Evolutionary conservation across 768 basidiomycete genomes (phyloP), one percentile per base, ranked within the genome.

Genomic region (Tulasnella calospora): DNA sequence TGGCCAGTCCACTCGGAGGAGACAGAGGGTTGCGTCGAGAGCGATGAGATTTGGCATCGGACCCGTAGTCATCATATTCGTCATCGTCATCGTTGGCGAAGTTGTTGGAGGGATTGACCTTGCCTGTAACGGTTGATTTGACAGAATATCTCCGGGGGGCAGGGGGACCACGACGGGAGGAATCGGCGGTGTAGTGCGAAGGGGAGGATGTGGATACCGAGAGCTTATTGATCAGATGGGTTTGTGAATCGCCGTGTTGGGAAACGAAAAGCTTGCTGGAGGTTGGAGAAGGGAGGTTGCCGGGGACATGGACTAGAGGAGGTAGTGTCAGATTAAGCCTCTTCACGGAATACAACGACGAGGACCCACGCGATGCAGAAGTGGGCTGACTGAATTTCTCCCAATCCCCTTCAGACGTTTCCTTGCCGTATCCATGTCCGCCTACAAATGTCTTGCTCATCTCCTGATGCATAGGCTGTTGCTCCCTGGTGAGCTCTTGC

Each of bases 71-170:
- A 33, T 40, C 75, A 36, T 40, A 40, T 33, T 78, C 70, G 33
- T 78, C 77, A 7, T 78, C 36, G 70, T 78, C 77, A 19, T 78
- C 67, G n/a, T 51, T 33, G 55, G 77, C 77, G 41, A 78, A 78
- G 69, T 78, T 78, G 77, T 78, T 78, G 47, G 67, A 71, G 10
- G 77, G 77, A n/a, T 78, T 78, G 44, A 78, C 69, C 41, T 71
- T 78, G 36, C 77, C 77, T 9, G 77, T 78, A n/a, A 78, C 61
- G 36, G 77, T 78, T 3, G 77, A 78, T 47, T 78, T 78, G 7
- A 72, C 77, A 15, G 75, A 76, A 69, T 61, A 13, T 21, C 75
- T 35, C 21, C 46, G 75, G 36, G 36, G 47, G 27, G 46, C 44
- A 33, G 74, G 74, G 23, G 41, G 27, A 21, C 40, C 40, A n/a